Base-by-base conservation (phyloP, 768 basidiomycete genomes). In the Tulasnella sp. region DNA sequence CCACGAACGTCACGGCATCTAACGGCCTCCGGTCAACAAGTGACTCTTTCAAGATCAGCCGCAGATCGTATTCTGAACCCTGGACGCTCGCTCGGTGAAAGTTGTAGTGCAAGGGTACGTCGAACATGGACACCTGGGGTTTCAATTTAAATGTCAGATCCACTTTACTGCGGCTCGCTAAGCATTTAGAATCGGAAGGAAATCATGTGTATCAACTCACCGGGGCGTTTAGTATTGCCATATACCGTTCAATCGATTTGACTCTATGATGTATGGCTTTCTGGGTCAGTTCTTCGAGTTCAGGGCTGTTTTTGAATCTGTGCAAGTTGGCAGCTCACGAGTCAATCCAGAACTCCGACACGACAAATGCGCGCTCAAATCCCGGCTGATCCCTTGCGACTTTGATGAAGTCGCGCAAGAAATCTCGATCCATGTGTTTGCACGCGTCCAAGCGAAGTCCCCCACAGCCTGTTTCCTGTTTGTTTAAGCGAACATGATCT, bases 371-470 rank as follows among this genome's bases (percentile, higher is more conserved):
- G 50, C 69, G 73, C 30, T 66, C 65, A 41, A 68, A 68, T 9
- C 69, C 66, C 24, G 68, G 64, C 22, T 60, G 56, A 42, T 66
- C 61, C 53, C 73, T 67, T 51, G 73, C 66, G 49, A 70, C 68
- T 60, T 69, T 67, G 48, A 74, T 89, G 72, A 87, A 90, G 34
- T 78, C 74, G 2, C 79, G 66, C n/a, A 86, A 70, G 65, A 89
- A 90, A 22, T 73, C 71, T 59, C 77, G 73, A 69, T 92, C 87
- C 51, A 87, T 83, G 64, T 96, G 92, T 68, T 94, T 96, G 63
- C 92, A 86, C 17, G 92, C 92, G 67, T 94, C 92, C 27, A 94
- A 75, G 50, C 91, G 78, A 69, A 92, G 91, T 11, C 92, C 92
- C 22, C 68, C 66, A 1, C 71, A 73, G 2, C 73, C 73, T 19